Conservation (phyloP, 2,329 filamentous ascomycete species). For the Lithohypha guttulata region DNA sequence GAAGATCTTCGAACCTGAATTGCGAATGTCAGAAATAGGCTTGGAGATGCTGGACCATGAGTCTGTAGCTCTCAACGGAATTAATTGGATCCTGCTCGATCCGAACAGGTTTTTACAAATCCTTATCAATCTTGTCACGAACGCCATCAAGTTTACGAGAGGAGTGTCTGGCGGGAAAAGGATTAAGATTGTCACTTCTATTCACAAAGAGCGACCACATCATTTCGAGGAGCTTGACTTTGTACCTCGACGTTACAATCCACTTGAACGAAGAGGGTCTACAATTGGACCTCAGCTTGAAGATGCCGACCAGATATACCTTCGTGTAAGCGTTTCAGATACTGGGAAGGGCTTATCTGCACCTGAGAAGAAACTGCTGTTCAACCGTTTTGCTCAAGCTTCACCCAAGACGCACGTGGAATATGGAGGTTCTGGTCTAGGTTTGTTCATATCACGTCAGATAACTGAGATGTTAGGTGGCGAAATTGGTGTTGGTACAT, state of each 20-base stretch:
- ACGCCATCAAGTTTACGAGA: slow-evolving; percentile 50
- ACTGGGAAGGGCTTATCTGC: slow-evolving; percentile 62
- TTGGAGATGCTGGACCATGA: slow-evolving; percentile 22
- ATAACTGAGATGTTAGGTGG: slow-evolving; percentile 72
- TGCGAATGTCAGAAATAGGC: slow-evolving; percentile 25
- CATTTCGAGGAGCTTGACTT: slow-evolving; percentile 3
- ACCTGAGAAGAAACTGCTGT: slow-evolving; percentile 61
- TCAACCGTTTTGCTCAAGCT: slow-evolving; percentile 68
- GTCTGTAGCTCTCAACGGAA: slow-evolving; percentile 49
- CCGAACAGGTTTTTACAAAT: slow-evolving; percentile 50
- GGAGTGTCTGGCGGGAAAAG: slow-evolving; percentile 31
- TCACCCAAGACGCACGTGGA: slow-evolving; percentile 64
- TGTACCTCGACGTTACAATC: slow-evolving; percentile 32
- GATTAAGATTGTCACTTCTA: slow-evolving; percentile 43
- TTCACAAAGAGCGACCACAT: slow-evolving; percentile 33
- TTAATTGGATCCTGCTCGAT: slow-evolving; percentile 57
- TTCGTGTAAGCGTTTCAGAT: slow-evolving; percentile 33
- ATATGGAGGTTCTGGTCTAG: slow-evolving; percentile 67
- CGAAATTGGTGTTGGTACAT: slow-evolving; percentile 58
- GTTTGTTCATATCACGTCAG: slow-evolving; percentile 65
- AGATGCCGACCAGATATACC: slow-evolving; percentile 1
- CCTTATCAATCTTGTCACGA: slow-evolving; percentile 50
- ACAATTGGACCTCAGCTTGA: not conserved
- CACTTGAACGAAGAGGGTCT: slow-evolving; percentile 40
- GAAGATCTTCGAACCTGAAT: slow-evolving; percentile 67